Evolutionary conservation across 2,329 filamentous ascomycete genomes (phyloP).

Genomic region (Pseudogymnoascus verrucosus): DNA sequence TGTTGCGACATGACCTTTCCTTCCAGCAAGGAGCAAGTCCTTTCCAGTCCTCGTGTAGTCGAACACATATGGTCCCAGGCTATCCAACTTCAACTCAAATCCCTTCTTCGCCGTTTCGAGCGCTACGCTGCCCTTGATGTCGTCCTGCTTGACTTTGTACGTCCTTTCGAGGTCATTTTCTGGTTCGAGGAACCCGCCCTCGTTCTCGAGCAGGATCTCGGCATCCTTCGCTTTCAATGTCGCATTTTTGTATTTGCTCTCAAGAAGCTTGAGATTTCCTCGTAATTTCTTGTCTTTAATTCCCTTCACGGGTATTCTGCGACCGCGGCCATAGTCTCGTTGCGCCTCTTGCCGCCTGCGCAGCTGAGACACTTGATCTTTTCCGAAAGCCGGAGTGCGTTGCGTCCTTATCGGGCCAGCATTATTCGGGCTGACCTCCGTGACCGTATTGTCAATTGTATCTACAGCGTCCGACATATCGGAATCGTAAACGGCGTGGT

Average conservation of each 20-base stretch:
- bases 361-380: conserved; percentile 22
- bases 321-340: conserved; percentile 76
- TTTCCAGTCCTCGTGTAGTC: conserved; percentile 89
- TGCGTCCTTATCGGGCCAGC: conserved; percentile 42
- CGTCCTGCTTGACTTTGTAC: conserved; percentile 84
- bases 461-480: conserved; percentile 18
- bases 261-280: conserved; percentile 67
- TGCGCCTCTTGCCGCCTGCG: conserved; percentile 55
- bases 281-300: conserved; percentile 88
- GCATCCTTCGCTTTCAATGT: conserved; percentile 83
- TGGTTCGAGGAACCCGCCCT: conserved; percentile 75
- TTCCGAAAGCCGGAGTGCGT: conserved; percentile 39
- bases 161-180: conserved; percentile 85
- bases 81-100: conserved; percentile 78
- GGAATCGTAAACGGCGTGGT: not conserved
- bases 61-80: conserved; percentile 76
- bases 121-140: conserved; percentile 66
- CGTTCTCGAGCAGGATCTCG: conserved; percentile 86
- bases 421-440: conserved; percentile 37
- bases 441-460: conserved; percentile 10
- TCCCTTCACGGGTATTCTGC: conserved; percentile 60
- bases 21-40: conserved; percentile 74
- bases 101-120: conserved; percentile 85
- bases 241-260: conserved; percentile 75
- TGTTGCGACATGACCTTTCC: conserved; percentile 90